A percentile compares a stretch with the other conserved stretches of the same genome.
These are phyloP conservation scores for Fusarium sp. DNA, from an alignment of 2,329 filamentous ascomycete species.

Conservation along the genomic window DNA sequence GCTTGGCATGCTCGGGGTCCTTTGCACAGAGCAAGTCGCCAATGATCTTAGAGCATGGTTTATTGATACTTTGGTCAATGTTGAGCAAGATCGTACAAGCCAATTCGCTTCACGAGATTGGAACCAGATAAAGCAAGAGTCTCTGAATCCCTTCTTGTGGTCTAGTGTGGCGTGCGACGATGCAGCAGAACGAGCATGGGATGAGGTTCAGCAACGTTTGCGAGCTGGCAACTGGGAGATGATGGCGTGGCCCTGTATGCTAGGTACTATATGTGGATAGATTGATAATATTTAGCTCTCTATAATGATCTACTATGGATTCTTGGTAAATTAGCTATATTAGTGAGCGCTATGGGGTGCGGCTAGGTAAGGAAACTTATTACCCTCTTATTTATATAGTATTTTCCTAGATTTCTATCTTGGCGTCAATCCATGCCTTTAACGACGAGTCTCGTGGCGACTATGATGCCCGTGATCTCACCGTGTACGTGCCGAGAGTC, in stretches of 20 bases:
- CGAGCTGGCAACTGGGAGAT: not conserved
- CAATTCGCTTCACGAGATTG: accelerated
- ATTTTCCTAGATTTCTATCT: no score
- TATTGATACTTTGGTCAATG: accelerated
- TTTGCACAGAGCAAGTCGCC: conserved; percentile 6
- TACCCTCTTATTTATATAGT: no score
- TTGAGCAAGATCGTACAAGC: not conserved
- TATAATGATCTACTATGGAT: no score
- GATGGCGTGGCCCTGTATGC: not conserved
- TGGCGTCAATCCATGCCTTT: no score
- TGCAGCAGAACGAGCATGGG: not conserved
- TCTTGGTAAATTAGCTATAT: no score
- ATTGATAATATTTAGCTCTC: no score
- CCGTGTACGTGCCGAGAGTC: no score
- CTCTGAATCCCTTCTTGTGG: not conserved
- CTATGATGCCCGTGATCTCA: no score
- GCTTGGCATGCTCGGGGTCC: not conserved
- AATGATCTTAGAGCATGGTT: not conserved
- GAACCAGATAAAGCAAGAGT: not conserved
- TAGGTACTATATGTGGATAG: conserved; percentile 16
- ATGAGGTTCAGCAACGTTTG: not conserved
- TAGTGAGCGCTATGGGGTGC: no score
- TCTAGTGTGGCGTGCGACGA: not conserved
- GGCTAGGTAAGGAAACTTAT: no score
- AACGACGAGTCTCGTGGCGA: no score